Evolutionary conservation across 768 basidiomycete species (phyloP).

Genomic region (Sutorius australiensis): DNA sequence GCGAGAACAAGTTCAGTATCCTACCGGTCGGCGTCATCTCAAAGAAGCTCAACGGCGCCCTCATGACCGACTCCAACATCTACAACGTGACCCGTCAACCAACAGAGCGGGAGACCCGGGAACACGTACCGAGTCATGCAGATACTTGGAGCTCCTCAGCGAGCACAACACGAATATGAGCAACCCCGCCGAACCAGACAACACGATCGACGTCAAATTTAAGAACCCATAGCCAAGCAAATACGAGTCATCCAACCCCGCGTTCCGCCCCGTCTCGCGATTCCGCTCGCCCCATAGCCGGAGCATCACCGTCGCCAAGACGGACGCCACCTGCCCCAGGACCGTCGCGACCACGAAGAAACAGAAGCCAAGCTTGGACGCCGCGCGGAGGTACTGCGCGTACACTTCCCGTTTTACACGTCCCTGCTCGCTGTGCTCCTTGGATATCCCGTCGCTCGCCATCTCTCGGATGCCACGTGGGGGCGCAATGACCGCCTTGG

Average conservation of each 20-base stretch:
- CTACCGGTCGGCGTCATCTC: slow-evolving; percentile 87
- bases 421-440: slow-evolving; percentile 78
- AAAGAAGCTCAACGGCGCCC: slow-evolving; percentile 83
- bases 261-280: slow-evolving; percentile 50
- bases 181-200: slow-evolving; percentile 54
- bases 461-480: slow-evolving; percentile 37
- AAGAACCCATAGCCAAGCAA: slow-evolving; percentile 66
- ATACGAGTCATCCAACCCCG: slow-evolving; percentile 51
- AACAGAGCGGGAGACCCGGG: background rate
- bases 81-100: slow-evolving; percentile 24
- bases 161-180: slow-evolving; percentile 77
- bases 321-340: slow-evolving; percentile 53
- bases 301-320: slow-evolving; percentile 63
- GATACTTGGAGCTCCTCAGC: slow-evolving; percentile 62
- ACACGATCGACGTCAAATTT: slow-evolving; percentile 52
- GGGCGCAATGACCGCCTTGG: slow-evolving; percentile 49
- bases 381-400: slow-evolving; percentile 70
- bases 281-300: slow-evolving; percentile 84
- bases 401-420: slow-evolving; percentile 79
- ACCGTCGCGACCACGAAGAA: slow-evolving; percentile 59
- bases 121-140: slow-evolving; percentile 69
- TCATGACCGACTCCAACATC: slow-evolving; percentile 81
- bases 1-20: slow-evolving; percentile 86
- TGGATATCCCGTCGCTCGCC: slow-evolving; percentile 46
- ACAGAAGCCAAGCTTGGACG: slow-evolving; percentile 67